These are phyloP conservation scores for Mucor lusitanicus DNA, from an alignment of 371 early-diverging fungal genomes.

Conservation along the genomic window DNA sequence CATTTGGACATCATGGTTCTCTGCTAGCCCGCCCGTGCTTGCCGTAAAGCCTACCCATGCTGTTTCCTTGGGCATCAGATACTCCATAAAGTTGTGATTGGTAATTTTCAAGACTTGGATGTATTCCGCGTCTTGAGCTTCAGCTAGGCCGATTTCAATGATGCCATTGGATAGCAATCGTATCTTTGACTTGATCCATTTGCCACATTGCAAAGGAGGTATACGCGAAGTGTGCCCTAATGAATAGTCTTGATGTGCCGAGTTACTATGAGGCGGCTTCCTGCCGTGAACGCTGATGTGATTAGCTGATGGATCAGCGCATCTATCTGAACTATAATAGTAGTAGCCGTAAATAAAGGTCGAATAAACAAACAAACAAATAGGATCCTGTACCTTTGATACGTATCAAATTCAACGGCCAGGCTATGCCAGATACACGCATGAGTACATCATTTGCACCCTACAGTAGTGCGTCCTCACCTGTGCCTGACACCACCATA, in stretches of 20 bases:
- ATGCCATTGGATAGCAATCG: conserved; percentile 8
- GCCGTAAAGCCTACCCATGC: conserved; percentile 57
- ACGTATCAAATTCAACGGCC: conserved; percentile 62
- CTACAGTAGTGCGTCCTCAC: conserved; percentile 6
- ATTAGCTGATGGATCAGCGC: conserved; percentile 52
- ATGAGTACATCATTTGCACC: not conserved
- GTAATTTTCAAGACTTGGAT: conserved; percentile 23
- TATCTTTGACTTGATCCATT: conserved; percentile 32
- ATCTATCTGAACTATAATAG: conserved; percentile 41
- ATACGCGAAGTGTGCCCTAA: conserved; percentile 44
- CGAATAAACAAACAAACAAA: not conserved
- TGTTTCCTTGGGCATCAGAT: not conserved
- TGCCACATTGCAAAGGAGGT: conserved; percentile 39
- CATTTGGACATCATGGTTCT: conserved; percentile 45
- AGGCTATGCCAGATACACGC: conserved; percentile 23
- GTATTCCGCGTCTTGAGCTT: conserved; percentile 18
- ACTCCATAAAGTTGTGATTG: conserved; percentile 23
- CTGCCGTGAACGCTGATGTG: conserved; percentile 55
- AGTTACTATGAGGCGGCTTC: conserved; percentile 28
- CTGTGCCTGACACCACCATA: conserved; percentile 46
- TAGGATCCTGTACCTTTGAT: conserved; percentile 33
- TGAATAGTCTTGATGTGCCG: conserved; percentile 50
- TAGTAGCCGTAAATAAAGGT: not conserved
- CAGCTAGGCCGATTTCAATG: conserved; percentile 23
- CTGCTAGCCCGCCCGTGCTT: conserved; percentile 54